A percentile compares a stretch with the other conserved stretches of the same genome.
Conservation (phyloP, 208 protist genomes). For the Wallacemonas sp. region DNA sequence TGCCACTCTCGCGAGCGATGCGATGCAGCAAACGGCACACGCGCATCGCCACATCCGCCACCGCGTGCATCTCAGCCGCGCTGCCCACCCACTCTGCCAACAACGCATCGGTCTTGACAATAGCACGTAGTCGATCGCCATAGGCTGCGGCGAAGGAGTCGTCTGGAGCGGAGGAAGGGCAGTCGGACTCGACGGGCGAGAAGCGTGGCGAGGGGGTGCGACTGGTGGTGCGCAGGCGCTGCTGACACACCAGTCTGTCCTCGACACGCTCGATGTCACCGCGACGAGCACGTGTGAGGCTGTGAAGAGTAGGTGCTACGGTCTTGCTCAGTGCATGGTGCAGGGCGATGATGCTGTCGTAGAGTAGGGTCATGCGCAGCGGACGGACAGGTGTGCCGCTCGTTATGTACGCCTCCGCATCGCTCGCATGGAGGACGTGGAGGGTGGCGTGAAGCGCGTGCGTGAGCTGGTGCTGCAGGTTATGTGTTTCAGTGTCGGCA, state of each 20-base stretch:
- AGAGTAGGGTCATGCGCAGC: conserved; percentile 4
- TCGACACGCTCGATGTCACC: no score
- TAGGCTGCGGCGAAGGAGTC: no score
- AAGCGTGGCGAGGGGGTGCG: not conserved
- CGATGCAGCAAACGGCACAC: conserved; percentile 4
- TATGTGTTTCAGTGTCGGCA: not conserved
- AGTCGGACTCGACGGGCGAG: no score
- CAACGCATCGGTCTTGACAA: not conserved
- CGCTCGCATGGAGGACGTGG: not conserved
- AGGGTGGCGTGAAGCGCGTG: not conserved
- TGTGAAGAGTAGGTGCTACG: no score
- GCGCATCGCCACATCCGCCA: not conserved
- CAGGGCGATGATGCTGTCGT: conserved; percentile 4
- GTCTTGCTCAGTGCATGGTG: not conserved
- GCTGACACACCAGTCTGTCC: no score
- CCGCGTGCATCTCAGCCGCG: not conserved
- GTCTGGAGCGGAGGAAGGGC: no score
- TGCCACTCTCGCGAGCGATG: not conserved
- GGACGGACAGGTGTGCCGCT: not conserved
- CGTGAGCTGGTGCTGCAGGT: not conserved
- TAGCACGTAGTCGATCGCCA: not conserved
- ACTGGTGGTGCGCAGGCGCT: not conserved
- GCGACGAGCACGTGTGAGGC: no score
- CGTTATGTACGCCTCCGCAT: conserved; percentile 5
- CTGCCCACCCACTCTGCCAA: not conserved